Evolutionary conservation across 441 rosid genomes (phyloP).

Genomic region (Croton laevigatus): DNA sequence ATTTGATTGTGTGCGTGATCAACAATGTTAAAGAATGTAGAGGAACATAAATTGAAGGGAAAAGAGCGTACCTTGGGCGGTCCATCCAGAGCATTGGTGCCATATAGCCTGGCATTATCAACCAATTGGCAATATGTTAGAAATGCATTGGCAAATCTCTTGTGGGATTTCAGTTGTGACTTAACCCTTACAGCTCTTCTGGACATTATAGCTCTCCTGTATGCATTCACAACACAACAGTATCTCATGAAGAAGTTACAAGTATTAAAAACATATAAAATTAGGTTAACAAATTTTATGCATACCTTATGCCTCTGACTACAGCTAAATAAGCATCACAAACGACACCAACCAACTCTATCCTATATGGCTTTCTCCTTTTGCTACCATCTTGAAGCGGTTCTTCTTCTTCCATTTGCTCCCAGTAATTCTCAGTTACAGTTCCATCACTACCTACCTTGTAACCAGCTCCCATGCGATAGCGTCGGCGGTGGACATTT

Average conservation of each 20-base stretch:
- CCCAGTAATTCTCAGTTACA: conserved; percentile 88
- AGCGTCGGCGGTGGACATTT: conserved; percentile 86
- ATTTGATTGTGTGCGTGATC: neutral
- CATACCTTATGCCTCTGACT: conserved; percentile 84
- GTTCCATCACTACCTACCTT: conserved; percentile 57
- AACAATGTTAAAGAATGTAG: conserved; percentile 2
- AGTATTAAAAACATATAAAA: neutral
- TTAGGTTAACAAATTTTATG: neutral
- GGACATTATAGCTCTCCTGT: conserved; percentile 93
- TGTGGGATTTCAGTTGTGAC: conserved; percentile 90
- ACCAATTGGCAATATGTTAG: conserved; percentile 75
- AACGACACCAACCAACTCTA: conserved; percentile 92
- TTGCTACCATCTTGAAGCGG: conserved; percentile 54
- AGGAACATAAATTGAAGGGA: conserved; percentile 4
- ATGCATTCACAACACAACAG: conserved; percentile 8
- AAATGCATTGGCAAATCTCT: conserved; percentile 92
- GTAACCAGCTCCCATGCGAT: conserved; percentile 93
- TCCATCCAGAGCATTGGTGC: conserved; percentile 90
- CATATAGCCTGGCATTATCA: conserved; percentile 80
- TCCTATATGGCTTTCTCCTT: conserved; percentile 82
- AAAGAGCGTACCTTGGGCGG: conserved; percentile 66
- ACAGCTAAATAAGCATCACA: conserved; percentile 95
- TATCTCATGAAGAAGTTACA: neutral
- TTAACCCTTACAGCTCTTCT: conserved; percentile 88
- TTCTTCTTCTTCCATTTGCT: conserved; percentile 68